phyloP scores from a whole-genome alignment of 345 rosid species.

The Capsella bursapastoris region DNA sequence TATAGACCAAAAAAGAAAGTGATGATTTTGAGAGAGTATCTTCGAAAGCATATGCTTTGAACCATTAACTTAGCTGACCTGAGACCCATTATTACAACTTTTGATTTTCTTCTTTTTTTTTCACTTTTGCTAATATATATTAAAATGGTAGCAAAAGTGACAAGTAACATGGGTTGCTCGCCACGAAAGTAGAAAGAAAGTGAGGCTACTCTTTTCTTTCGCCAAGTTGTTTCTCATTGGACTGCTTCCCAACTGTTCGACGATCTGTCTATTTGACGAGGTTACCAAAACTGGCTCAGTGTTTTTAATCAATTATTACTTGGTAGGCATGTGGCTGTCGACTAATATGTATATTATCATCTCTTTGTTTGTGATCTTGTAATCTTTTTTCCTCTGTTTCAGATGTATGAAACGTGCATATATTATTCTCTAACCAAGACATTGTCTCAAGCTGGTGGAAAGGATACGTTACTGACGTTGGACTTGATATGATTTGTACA shows the following conservation, averaged over 20 bases:
- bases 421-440: background rate
- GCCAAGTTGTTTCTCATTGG: slow-evolving; percentile 27
- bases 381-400: background rate
- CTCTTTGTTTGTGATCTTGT: background rate
- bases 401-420: background rate
- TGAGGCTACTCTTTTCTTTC: slow-evolving; percentile 19
- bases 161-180: slow-evolving; percentile 34
- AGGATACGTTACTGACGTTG: background rate
- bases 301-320: background rate
- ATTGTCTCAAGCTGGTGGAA: background rate
- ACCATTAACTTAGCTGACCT: slow-evolving; percentile 45
- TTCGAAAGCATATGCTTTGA: slow-evolving; percentile 44
- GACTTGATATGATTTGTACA: background rate
- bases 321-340: slow-evolving; percentile 1
- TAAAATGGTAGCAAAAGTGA: background rate
- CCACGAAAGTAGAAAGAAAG: slow-evolving; percentile 29
- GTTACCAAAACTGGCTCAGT: slow-evolving; percentile 22
- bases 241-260: slow-evolving; percentile 9
- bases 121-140: background rate
- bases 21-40: slow-evolving; percentile 23
- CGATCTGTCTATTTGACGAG: slow-evolving; percentile 25
- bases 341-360: background rate
- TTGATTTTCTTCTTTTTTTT: background rate
- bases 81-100: slow-evolving; percentile 38
- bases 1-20: slow-evolving; percentile 33